Evolutionary conservation across 306 rosid species (phyloP).

Genomic region (Lathyrus aphaca): DNA sequence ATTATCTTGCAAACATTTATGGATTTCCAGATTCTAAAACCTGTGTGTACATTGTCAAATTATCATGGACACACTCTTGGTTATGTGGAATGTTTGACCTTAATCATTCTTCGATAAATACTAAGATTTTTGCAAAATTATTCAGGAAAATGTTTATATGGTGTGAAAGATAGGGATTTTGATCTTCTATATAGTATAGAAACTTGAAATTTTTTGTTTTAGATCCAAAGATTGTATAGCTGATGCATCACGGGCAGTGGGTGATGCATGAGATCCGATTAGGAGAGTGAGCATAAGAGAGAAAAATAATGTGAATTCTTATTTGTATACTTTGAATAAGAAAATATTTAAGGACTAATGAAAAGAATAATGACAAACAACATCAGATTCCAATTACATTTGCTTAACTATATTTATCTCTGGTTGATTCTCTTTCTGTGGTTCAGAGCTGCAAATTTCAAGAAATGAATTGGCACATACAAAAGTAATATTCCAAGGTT

Average conservation of each 20-base stretch:
- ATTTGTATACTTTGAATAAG: neutral
- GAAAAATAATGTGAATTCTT: neutral
- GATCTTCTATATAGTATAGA: neutral
- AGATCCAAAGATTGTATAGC: neutral
- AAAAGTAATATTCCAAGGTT: constrained; percentile 40
- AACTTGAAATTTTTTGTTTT: neutral
- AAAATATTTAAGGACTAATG: neutral
- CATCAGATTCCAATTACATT: constrained; percentile 37
- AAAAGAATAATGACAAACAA: constrained; percentile 39
- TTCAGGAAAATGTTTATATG: neutral
- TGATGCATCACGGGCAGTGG: neutral
- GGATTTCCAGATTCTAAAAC: constrained; percentile 10
- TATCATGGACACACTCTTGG: constrained; percentile 2
- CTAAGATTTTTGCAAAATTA: neutral
- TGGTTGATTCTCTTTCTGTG: constrained; percentile 37
- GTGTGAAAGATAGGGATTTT: neutral
- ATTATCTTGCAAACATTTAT: constrained; percentile 25
- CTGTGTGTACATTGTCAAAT: constrained; percentile 8
- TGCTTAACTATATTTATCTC: neutral
- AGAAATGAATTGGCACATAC: constrained; percentile 29
- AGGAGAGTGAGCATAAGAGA: neutral
- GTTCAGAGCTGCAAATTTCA: constrained; percentile 42
- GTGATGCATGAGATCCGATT: constrained; percentile 2
- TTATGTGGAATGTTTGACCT: neutral
- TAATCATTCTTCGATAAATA: neutral